These are phyloP conservation scores for Paecilomyces fulvus DNA, from an alignment of 2,329 filamentous ascomycete genomes.

Conservation along the genomic window DNA sequence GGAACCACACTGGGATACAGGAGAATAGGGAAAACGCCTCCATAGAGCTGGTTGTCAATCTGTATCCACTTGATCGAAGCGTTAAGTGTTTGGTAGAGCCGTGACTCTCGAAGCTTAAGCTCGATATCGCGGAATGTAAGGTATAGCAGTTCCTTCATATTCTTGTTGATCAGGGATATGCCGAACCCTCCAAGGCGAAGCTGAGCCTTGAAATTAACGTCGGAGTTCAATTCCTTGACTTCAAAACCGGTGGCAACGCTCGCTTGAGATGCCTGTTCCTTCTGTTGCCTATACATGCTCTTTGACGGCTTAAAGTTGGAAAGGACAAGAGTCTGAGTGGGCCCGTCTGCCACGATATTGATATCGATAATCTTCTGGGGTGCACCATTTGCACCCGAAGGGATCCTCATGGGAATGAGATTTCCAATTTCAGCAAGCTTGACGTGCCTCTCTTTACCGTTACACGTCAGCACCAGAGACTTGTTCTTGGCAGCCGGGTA, in stretches of 20 bases:
- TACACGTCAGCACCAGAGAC: slow-evolving; percentile 74
- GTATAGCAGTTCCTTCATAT: slow-evolving; percentile 86
- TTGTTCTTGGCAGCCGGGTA: slow-evolving; percentile 97
- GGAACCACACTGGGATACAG: slow-evolving; percentile 96
- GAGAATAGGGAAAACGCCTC: slow-evolving; percentile 94
- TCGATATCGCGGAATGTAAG: slow-evolving; percentile 87
- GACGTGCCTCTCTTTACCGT: slow-evolving; percentile 77
- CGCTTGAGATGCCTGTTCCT: slow-evolving; percentile 46
- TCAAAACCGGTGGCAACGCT: slow-evolving; percentile 68
- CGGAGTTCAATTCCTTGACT: slow-evolving; percentile 83
- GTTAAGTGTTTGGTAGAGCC: slow-evolving; percentile 83
- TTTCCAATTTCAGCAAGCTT: slow-evolving; percentile 96
- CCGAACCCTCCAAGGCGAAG: slow-evolving; percentile 84
- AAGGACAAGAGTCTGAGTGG: slow-evolving; percentile 86
- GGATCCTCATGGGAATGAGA: slow-evolving; percentile 84
- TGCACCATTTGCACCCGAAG: slow-evolving; percentile 52
- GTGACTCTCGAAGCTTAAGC: slow-evolving; percentile 86
- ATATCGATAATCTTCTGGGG: slow-evolving; percentile 87
- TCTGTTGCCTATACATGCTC: slow-evolving; percentile 74
- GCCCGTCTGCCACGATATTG: slow-evolving; percentile 90
- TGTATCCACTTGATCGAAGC: slow-evolving; percentile 97
- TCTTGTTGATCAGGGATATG: slow-evolving; percentile 85
- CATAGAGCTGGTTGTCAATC: slow-evolving; percentile 96
- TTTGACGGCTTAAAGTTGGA: slow-evolving; percentile 90
- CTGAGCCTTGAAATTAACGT: slow-evolving; percentile 81